Evolutionary conservation across 441 rosid species (phyloP).

Genomic region (Capsella rubella): DNA sequence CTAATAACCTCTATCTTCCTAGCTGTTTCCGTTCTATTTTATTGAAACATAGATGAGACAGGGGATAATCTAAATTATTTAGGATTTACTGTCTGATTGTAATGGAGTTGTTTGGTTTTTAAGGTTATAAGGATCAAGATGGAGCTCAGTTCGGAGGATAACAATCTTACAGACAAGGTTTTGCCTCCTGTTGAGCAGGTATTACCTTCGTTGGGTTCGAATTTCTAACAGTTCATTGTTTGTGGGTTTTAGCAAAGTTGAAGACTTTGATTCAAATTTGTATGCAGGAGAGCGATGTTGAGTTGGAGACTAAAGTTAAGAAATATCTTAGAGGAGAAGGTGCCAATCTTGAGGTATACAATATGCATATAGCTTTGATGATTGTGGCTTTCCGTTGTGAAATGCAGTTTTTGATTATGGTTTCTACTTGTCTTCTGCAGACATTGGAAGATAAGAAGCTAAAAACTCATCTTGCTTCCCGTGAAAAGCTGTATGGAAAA

Average conservation of each 20-base stretch:
- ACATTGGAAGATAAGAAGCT: conserved; percentile 76
- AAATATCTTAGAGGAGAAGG: conserved; percentile 86
- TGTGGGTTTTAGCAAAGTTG: conserved; percentile 8
- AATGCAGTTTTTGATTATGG: conserved; percentile 5
- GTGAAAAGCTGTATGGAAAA: conserved; percentile 68
- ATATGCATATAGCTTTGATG: not conserved
- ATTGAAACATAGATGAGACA: conserved; percentile 4
- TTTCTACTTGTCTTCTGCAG: conserved; percentile 48
- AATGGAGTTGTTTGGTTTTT: conserved; percentile 1
- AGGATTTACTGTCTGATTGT: not conserved
- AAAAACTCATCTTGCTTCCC: conserved; percentile 72
- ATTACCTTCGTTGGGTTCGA: not conserved
- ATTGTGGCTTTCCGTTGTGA: conserved; percentile 24
- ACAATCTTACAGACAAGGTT: conserved; percentile 34
- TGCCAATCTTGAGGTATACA: conserved; percentile 74
- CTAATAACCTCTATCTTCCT: not conserved
- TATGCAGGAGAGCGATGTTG: conserved; percentile 60
- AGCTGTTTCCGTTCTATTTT: not conserved
- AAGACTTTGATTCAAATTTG: not conserved
- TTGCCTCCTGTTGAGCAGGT: conserved; percentile 57
- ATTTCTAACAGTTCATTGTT: not conserved
- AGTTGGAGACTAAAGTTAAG: conserved; percentile 63
- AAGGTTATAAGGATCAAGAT: conserved; percentile 37
- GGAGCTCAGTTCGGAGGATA: conserved; percentile 48
- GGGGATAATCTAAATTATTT: not conserved